These are phyloP conservation scores for Cladophialophora carrionii DNA, from an alignment of 2,329 filamentous ascomycete species.

Conservation along the genomic window DNA sequence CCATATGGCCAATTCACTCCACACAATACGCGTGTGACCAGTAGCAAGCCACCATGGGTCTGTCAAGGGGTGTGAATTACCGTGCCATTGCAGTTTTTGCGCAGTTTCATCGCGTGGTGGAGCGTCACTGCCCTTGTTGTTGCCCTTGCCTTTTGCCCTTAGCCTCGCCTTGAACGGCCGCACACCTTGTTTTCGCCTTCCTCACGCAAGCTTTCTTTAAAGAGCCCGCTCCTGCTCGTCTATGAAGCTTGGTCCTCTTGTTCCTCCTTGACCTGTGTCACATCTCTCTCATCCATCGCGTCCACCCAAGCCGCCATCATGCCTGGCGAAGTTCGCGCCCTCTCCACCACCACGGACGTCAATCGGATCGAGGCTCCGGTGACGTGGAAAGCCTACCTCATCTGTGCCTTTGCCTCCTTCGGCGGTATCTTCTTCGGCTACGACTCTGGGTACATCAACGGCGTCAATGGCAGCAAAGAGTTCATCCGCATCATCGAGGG, in stretches of 20 bases:
- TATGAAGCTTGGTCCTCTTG: constrained; percentile 10
- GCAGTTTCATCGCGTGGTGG: constrained; percentile 1
- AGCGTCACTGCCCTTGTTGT: neutral
- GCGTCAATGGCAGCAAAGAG: constrained; percentile 55
- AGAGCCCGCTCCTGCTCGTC: constrained; percentile 9
- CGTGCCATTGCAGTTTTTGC: constrained; percentile 12
- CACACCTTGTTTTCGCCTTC: neutral
- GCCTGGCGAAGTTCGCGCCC: constrained; percentile 29
- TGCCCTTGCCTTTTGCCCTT: neutral
- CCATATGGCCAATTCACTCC: constrained; percentile 10
- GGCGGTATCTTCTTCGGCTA: constrained; percentile 65
- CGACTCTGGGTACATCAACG: constrained; percentile 61
- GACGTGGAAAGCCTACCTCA: constrained; percentile 63
- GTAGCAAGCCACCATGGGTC: constrained; percentile 8
- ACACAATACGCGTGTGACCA: constrained; percentile 8
- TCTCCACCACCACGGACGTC: constrained; percentile 47
- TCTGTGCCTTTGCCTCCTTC: constrained; percentile 64
- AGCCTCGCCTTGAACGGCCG: constrained; percentile 3
- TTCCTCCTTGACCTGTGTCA: constrained; percentile 12
- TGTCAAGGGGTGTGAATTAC: neutral
- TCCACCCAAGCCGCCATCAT: constrained; percentile 16
- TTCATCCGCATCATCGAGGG: constrained; percentile 51
- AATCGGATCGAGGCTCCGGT: constrained; percentile 62
- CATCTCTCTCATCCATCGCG: constrained; percentile 1
- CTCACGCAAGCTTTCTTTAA: constrained; percentile 18